Conservation (phyloP, 1,284 basidiomycete species). For the Gomphus bonarii region DNA sequence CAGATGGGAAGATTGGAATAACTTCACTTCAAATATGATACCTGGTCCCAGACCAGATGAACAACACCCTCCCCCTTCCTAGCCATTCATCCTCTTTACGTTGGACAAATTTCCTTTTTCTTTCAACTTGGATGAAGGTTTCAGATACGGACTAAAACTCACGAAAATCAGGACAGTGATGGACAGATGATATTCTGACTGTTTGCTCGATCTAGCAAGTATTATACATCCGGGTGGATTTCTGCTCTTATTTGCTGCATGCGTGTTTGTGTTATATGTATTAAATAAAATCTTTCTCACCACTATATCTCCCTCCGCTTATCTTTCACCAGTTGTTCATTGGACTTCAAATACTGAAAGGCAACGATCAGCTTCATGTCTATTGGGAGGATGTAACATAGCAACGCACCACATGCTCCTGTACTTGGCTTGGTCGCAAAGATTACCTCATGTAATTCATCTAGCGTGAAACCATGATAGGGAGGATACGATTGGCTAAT, state of each 20-base stretch:
- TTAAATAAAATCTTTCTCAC: not conserved
- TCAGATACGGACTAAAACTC: not conserved
- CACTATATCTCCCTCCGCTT: not conserved
- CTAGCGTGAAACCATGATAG: slow-evolving; percentile 50
- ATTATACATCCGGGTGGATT: not conserved
- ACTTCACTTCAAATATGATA: slow-evolving; percentile 4
- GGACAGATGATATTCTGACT: no score
- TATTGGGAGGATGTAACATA: not conserved
- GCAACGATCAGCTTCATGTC: not conserved
- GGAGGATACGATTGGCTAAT: slow-evolving; percentile 51
- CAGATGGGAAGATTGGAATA: slow-evolving; percentile 10
- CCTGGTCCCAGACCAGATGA: slow-evolving; percentile 5
- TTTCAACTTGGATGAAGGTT: not conserved
- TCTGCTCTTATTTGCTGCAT: not conserved
- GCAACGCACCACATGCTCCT: slow-evolving; percentile 66
- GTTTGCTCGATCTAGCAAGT: not conserved
- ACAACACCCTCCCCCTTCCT: not conserved
- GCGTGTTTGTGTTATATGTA: not conserved
- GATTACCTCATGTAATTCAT: slow-evolving; percentile 56
- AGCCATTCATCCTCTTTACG: not conserved
- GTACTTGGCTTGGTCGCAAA: slow-evolving; percentile 82
- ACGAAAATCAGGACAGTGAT: not conserved
- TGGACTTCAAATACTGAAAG: not conserved
- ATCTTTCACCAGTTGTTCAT: not conserved
- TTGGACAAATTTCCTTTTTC: not conserved